Percentiles rank a stretch among this genome's conserved stretches.
phyloP scores from a whole-genome alignment of 1,284 basidiomycete genomes.

The Ganoderma lingzhi region DNA sequence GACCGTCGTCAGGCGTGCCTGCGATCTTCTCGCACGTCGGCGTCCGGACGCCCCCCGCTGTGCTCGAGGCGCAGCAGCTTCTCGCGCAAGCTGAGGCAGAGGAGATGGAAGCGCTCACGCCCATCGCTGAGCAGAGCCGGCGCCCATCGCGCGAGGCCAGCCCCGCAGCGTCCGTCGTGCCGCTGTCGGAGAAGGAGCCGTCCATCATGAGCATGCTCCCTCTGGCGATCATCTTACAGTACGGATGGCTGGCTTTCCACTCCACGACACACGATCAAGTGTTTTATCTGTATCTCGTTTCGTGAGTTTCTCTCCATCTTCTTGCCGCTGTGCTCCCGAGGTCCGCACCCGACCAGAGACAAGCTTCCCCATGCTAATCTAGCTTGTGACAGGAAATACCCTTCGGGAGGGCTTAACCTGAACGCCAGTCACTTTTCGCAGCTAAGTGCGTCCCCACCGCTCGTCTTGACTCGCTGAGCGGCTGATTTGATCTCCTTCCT shows the following conservation, averaged over 20 bases:
- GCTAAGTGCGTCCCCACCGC: conserved; percentile 59
- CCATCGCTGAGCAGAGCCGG: conserved; percentile 58
- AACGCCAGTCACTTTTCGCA: conserved; percentile 86
- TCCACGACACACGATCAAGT: conserved; percentile 88
- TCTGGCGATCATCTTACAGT: conserved; percentile 77
- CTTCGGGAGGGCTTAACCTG: conserved; percentile 76
- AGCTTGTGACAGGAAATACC: conserved; percentile 61
- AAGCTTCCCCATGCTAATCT: neutral
- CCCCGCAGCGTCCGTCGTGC: conserved; percentile 19
- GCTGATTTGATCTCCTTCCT: conserved; percentile 13
- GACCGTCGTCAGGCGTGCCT: conserved; percentile 64
- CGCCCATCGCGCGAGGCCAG: conserved; percentile 36
- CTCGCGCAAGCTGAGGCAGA: conserved; percentile 51
- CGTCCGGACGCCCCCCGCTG: conserved; percentile 74
- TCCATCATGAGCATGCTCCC: conserved; percentile 74
- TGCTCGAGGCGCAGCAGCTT: conserved; percentile 72
- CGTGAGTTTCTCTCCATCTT: conserved; percentile 56
- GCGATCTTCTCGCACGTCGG: conserved; percentile 85
- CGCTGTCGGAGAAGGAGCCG: conserved; percentile 54
- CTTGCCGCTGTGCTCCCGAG: neutral
- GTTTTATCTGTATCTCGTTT: conserved; percentile 84
- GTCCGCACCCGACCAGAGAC: neutral
- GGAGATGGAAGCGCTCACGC: conserved; percentile 51
- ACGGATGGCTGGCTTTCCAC: conserved; percentile 81
- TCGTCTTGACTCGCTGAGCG: neutral